phyloP scores from a whole-genome alignment of 352 stramenopile species.

The Aphanomyces stellatus region DNA sequence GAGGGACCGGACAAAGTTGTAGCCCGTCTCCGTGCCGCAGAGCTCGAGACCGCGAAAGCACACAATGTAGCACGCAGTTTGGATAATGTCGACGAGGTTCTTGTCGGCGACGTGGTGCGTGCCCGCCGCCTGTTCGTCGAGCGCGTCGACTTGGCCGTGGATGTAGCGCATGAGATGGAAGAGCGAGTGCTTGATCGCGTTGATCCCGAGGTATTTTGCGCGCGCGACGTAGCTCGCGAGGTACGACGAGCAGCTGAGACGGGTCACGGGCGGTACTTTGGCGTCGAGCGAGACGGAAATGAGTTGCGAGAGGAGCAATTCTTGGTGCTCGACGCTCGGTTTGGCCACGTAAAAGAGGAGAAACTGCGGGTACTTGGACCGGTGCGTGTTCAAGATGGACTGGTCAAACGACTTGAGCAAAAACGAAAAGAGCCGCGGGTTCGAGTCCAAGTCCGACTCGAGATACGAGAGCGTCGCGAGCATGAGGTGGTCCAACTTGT shows the following conservation, averaged over 20 bases:
- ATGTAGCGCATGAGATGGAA: slow-evolving; percentile 91
- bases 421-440: slow-evolving; percentile 56
- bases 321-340: slow-evolving; percentile 64
- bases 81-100: slow-evolving; percentile 83
- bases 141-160: slow-evolving; percentile 90
- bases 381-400: slow-evolving; percentile 83
- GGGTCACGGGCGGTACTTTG: slow-evolving; percentile 64
- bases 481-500: slow-evolving; percentile 87
- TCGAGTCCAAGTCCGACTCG: slow-evolving; percentile 25
- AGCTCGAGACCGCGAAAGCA: slow-evolving; percentile 93
- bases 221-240: slow-evolving; percentile 94
- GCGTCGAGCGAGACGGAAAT: slow-evolving; percentile 62
- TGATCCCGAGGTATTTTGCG: slow-evolving; percentile 88
- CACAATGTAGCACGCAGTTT: slow-evolving; percentile 97
- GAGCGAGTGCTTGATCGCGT: slow-evolving; percentile 89
- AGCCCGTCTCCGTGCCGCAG: slow-evolving; percentile 52
- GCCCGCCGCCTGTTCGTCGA: slow-evolving; percentile 28
- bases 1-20: slow-evolving; percentile 74
- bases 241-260: slow-evolving; percentile 92
- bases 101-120: slow-evolving; percentile 25
- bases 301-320: slow-evolving; percentile 77
- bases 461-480: slow-evolving; percentile 83
- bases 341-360: slow-evolving; percentile 85
- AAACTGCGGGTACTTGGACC: slow-evolving; percentile 91
- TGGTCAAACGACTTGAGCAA: slow-evolving; percentile 80